phyloP scores from a whole-genome alignment of 306 rosid genomes.

The Comarum palustre region DNA sequence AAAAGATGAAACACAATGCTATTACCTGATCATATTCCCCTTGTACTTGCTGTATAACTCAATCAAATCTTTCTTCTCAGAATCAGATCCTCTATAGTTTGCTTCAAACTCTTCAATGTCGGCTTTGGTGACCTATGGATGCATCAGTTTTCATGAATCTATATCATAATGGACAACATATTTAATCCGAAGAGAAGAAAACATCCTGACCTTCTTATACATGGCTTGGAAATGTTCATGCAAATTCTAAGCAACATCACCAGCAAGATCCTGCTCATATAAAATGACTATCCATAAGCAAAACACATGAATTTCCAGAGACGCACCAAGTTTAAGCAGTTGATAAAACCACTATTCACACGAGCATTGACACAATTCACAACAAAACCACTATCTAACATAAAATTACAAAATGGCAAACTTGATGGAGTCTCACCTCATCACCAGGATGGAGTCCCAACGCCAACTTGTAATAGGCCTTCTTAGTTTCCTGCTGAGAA shows the following conservation, averaged over 20 bases:
- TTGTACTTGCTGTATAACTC: conserved; percentile 56
- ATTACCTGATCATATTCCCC: conserved; percentile 84
- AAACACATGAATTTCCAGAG: not conserved
- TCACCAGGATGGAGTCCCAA: conserved; percentile 81
- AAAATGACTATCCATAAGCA: conserved; percentile 13
- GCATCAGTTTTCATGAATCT: not conserved
- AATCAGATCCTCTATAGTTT: conserved; percentile 75
- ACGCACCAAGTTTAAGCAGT: not conserved
- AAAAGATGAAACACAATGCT: not conserved
- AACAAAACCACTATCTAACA: not conserved
- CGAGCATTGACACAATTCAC: conserved; percentile 9
- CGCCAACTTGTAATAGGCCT: conserved; percentile 84
- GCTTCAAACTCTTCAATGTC: conserved; percentile 87
- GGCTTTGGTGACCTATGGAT: conserved; percentile 70
- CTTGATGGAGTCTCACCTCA: conserved; percentile 46
- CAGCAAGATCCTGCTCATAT: conserved; percentile 71
- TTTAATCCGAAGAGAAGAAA: conserved; percentile 8
- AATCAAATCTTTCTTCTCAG: conserved; percentile 75
- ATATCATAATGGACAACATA: not conserved
- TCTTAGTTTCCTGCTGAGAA: conserved; percentile 84
- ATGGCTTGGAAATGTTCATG: conserved; percentile 50
- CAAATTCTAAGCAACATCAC: conserved; percentile 65
- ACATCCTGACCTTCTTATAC: conserved; percentile 61
- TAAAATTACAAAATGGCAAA: not conserved
- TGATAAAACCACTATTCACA: too few relatives aligned